A percentile compares a stretch with the other conserved stretches of the same genome.
These are phyloP conservation scores for Solanum microdontum DNA, from an alignment of 257 asterid species.

Conservation along the genomic window DNA sequence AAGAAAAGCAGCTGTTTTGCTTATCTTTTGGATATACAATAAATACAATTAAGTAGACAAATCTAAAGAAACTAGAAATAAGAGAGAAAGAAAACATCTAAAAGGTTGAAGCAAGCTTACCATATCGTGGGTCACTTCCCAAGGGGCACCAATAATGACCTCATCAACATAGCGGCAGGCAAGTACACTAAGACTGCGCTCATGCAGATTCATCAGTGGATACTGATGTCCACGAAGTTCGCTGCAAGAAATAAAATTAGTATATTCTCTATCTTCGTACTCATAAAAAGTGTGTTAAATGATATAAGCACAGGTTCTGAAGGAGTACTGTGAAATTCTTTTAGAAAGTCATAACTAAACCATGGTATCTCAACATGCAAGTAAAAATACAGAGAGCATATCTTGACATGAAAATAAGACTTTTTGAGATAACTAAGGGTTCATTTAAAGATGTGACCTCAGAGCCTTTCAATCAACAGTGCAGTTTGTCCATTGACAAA, in stretches of 20 bases:
- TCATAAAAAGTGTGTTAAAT: neutral
- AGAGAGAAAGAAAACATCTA: neutral
- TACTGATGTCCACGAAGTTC: conserved; percentile 62
- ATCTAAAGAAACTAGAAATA: neutral
- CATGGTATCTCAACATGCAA: neutral
- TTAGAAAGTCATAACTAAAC: neutral
- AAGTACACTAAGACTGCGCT: conserved; percentile 86
- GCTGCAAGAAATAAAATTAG: conserved; percentile 28
- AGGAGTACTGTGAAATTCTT: neutral
- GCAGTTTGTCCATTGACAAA: neutral
- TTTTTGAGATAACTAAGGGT: neutral
- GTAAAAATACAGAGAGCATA: neutral
- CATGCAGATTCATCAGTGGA: conserved; percentile 87
- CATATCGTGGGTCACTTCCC: conserved; percentile 75
- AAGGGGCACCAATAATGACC: conserved; percentile 91
- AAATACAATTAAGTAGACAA: neutral
- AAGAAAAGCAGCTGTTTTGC: neutral
- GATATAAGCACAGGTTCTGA: neutral
- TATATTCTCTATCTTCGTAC: neutral
- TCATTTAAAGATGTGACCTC: neutral
- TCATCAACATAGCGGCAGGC: conserved; percentile 92
- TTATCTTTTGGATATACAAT: neutral
- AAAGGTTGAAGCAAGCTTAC: conserved; percentile 18
- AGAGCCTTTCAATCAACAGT: neutral
- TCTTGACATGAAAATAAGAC: neutral